Evolutionary conservation across 805 yeast species (phyloP), one percentile per base, ranked within the genome.

Genomic region (Scheffersomyces amazonensis): DNA sequence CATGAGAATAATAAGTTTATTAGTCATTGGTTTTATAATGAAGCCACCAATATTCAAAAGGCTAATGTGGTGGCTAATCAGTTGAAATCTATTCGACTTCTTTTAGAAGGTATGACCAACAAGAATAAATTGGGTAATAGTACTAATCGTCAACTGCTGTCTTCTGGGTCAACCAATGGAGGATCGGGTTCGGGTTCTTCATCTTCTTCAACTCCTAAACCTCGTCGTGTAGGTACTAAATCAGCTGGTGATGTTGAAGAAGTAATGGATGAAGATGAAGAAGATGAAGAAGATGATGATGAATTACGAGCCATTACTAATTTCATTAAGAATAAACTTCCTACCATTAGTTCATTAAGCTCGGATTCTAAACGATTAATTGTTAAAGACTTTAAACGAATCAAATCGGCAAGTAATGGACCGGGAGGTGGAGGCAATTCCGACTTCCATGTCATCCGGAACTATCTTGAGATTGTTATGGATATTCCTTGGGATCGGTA

Each of bases 401-500:
- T 82, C 39, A 67, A 66, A 38, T 67, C 72, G 34, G 73, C 82
- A 62, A 74, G 75, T n/a, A 69, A 73, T 32, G 43, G 47, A 19
- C 52, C 58, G 13, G 49, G 38, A 3, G 46, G 42, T 15, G 46
- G 46, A 2, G 77, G 74, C 24, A 74, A 80, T 21, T 68, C 79
- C 0, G 89, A 83, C 41, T 79, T 75, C 50, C 86, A 83, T 52
- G 83, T 80, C 1, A 59, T 82, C 31, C 56, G 82, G 39, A 77
- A 78, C 34, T 83, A 82, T 56, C 68, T 83, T 46, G 88, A 83
- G 42, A 73, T 79, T 16, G 74, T 82, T 7, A 62, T 74, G 59
- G 88, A 83, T 48, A 64, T 83, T 34, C 88, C 88, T 1, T 82
- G 82, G 82, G 72, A 65, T 34, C 53, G 39, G 35, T 60, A 46